phyloP scores from a whole-genome alignment of 495 filamentous ascomycete species.

The Penicillium cinerascens region DNA sequence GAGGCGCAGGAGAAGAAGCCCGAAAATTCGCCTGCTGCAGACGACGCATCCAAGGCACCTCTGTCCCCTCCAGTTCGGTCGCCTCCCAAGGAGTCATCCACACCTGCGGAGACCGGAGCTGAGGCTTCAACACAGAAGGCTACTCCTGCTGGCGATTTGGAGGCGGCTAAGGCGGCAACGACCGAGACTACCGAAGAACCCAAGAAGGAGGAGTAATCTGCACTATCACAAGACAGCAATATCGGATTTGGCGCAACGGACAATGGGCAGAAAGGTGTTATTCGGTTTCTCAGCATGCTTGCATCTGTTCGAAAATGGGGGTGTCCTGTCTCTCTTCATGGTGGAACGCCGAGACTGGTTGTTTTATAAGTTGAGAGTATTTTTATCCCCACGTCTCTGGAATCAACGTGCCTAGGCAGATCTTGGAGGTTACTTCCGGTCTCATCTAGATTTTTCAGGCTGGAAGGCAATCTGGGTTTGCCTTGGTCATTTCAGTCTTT shows the following conservation, averaged over 20 bases:
- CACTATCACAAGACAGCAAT: slow-evolving; percentile 15
- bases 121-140: slow-evolving; percentile 21
- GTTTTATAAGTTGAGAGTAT: slow-evolving; percentile 3
- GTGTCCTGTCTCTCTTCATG: slow-evolving; percentile 13
- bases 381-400: slow-evolving; percentile 2
- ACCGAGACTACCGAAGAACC: slow-evolving; percentile 25
- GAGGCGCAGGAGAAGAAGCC: slow-evolving; percentile 26
- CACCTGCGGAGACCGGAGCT: slow-evolving; percentile 10
- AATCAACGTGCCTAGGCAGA: background rate
- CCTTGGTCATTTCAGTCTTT: background rate
- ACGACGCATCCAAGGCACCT: slow-evolving; percentile 19
- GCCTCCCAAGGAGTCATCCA: slow-evolving; percentile 21
- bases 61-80: slow-evolving; percentile 20
- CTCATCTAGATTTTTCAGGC: background rate
- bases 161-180: slow-evolving; percentile 20
- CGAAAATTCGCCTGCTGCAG: slow-evolving; percentile 15
- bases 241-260: slow-evolving; percentile 39
- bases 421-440: background rate
- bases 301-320: slow-evolving; percentile 23
- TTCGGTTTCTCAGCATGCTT: slow-evolving; percentile 29
- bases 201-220: slow-evolving; percentile 33
- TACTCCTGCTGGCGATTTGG: slow-evolving; percentile 16
- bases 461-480: background rate
- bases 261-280: slow-evolving; percentile 43
- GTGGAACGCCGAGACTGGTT: slow-evolving; percentile 3